Conservation (phyloP, 2,329 filamentous ascomycete species). For the Colletotrichum liriopes region DNA sequence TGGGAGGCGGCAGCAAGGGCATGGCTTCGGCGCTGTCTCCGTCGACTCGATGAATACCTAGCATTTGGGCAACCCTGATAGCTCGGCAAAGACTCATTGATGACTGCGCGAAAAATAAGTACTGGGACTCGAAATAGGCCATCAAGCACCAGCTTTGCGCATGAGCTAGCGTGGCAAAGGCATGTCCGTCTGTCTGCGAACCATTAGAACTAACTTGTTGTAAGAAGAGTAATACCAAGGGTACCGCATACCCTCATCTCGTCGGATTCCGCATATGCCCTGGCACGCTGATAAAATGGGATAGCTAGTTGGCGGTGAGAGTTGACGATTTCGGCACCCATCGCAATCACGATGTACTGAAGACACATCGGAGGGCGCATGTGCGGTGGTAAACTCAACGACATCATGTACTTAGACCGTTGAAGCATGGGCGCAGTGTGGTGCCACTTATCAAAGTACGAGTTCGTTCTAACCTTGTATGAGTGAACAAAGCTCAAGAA, state of each 20-base stretch:
- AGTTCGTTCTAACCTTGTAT: slow-evolving; percentile 40
- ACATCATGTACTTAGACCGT: slow-evolving; percentile 35
- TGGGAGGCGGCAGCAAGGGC: slow-evolving; percentile 74
- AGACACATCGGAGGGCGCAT: slow-evolving; percentile 46
- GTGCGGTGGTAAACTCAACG: slow-evolving; percentile 41
- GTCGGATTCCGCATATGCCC: slow-evolving; percentile 44
- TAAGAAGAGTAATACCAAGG: background rate
- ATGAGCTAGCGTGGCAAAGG: slow-evolving; percentile 70
- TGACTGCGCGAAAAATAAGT: slow-evolving; percentile 78
- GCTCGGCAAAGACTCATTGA: slow-evolving; percentile 77
- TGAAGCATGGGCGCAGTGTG: slow-evolving; percentile 44
- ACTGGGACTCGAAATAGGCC: slow-evolving; percentile 76
- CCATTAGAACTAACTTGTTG: background rate
- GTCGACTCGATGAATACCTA: slow-evolving; percentile 78
- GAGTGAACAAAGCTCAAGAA: background rate
- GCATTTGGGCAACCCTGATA: slow-evolving; percentile 74
- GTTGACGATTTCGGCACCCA: slow-evolving; percentile 37
- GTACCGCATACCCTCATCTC: slow-evolving; percentile 37
- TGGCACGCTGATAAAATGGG: slow-evolving; percentile 45
- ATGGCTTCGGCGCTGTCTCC: slow-evolving; percentile 73
- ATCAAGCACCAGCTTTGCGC: slow-evolving; percentile 75
- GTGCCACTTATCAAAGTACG: slow-evolving; percentile 45
- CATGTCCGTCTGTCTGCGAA: slow-evolving; percentile 39
- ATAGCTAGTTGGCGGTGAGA: slow-evolving; percentile 37
- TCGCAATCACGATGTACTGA: slow-evolving; percentile 45